Evolutionary conservation across 73 alveolate genomes (phyloP).

Genomic region (Urostyla sp.): DNA sequence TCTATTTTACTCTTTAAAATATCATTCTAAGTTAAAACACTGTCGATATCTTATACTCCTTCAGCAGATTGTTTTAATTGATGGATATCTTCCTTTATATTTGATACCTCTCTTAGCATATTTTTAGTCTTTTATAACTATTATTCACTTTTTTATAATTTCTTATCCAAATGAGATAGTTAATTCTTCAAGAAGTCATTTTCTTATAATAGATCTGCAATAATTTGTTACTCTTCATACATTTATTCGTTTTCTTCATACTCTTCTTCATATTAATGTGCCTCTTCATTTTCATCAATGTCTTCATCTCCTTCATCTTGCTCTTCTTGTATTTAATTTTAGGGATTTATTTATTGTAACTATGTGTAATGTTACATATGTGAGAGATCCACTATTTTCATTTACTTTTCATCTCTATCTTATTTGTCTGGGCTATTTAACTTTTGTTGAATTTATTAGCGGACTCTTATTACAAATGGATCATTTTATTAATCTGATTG

Average conservation of each 20-base stretch:
- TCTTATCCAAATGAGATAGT: neutral
- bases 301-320: neutral
- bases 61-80: conserved; percentile 16
- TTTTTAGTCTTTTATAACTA: conserved; percentile 1
- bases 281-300: neutral
- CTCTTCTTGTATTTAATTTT: neutral
- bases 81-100: conserved; percentile 14
- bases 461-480: no score
- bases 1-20: neutral
- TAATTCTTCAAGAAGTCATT: neutral
- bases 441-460: neutral
- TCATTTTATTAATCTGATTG: neutral
- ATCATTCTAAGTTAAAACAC: neutral
- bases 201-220: neutral
- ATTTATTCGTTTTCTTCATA: neutral
- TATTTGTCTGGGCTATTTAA: neutral
- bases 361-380: conserved; percentile 16
- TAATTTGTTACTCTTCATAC: neutral
- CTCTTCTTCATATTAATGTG: neutral
- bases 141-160: conserved; percentile 3
- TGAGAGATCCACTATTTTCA: conserved; percentile 30
- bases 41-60: neutral
- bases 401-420: neutral
- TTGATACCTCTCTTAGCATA: neutral
- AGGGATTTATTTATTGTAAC: neutral